Percentiles rank a stretch among this genome's conserved stretches.
These are phyloP conservation scores for Ustilago xerochloae DNA, from an alignment of 1,284 basidiomycete species.

Conservation along the genomic window DNA sequence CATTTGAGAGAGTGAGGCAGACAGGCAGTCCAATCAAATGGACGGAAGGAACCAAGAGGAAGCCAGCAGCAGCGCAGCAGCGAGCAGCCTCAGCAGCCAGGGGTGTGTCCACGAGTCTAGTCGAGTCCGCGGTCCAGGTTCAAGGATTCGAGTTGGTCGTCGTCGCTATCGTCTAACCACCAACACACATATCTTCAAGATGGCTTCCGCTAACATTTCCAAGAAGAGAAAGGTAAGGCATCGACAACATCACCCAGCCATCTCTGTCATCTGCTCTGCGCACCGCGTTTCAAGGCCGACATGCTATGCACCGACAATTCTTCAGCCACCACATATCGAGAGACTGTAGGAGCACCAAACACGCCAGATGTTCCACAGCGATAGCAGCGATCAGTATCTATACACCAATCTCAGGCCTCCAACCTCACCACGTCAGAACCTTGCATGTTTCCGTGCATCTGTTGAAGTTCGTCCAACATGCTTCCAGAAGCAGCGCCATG, in stretches of 20 bases:
- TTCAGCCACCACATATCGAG: background rate
- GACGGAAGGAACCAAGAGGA: background rate
- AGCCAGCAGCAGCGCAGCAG: background rate
- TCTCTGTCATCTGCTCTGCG: conserved; percentile 1
- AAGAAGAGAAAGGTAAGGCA: conserved; percentile 66
- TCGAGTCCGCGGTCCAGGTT: conserved; percentile 15
- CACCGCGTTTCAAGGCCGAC: background rate
- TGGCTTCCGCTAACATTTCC: conserved; percentile 66
- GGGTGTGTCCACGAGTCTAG: background rate
- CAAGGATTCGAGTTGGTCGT: conserved; percentile 26
- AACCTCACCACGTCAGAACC: no score
- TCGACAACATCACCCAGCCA: background rate
- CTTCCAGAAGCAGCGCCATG: no score
- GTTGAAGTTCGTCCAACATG: no score
- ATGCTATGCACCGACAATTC: background rate
- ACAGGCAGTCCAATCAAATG: background rate
- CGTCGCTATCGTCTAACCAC: conserved; percentile 29
- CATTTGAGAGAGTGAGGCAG: background rate
- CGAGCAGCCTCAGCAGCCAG: background rate
- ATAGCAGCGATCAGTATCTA: background rate
- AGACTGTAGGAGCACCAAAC: background rate
- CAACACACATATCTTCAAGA: conserved; percentile 53
- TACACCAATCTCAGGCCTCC: no score
- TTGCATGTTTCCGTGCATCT: no score
- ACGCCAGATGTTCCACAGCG: background rate